Percentiles rank a stretch among this genome's conserved stretches.
Conservation (phyloP, 1,284 basidiomycete species). For the Sporisorium iseilematis-ciliati region DNA sequence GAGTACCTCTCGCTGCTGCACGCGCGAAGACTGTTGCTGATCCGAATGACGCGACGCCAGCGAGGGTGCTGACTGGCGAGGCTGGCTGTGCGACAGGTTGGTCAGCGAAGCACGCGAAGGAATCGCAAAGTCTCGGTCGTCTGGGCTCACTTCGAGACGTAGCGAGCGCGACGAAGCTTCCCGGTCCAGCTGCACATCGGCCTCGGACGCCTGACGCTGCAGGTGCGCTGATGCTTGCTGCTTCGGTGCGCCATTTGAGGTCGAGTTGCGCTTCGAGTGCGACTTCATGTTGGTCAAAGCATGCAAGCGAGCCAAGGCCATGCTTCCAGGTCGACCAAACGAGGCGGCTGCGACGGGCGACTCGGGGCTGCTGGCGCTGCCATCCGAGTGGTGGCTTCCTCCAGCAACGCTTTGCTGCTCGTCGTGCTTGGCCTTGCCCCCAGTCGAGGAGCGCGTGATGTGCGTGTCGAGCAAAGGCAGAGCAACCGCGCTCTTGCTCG, state of each 20-base stretch:
- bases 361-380: slow-evolving; percentile 42
- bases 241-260: slow-evolving; percentile 6
- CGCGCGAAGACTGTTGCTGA: slow-evolving; percentile 20
- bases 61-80: slow-evolving; percentile 39
- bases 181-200: slow-evolving; percentile 29
- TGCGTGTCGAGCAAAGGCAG: slow-evolving; percentile 73
- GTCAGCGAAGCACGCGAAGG: slow-evolving; percentile 33
- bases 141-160: slow-evolving; percentile 53
- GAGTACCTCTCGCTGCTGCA: slow-evolving; percentile 24
- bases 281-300: slow-evolving; percentile 44
- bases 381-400: slow-evolving; percentile 38
- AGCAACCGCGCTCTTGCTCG: slow-evolving; percentile 78
- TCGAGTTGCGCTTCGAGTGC: slow-evolving; percentile 46
- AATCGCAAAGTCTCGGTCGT: slow-evolving; percentile 51
- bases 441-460: slow-evolving; percentile 70
- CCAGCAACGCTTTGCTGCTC: slow-evolving; percentile 22
- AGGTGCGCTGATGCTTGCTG: slow-evolving; percentile 12
- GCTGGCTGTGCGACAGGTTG: slow-evolving; percentile 34
- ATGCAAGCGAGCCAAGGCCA: slow-evolving; percentile 49
- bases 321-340: slow-evolving; percentile 41
- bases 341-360: slow-evolving; percentile 26
- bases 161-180: slow-evolving; percentile 45
- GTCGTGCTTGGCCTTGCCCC: slow-evolving; percentile 43
- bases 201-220: slow-evolving; percentile 21
- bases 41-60: slow-evolving; percentile 46